Evolutionary conservation across 805 yeast genomes (phyloP).

Genomic region (Diddensiella transvaalensis): DNA sequence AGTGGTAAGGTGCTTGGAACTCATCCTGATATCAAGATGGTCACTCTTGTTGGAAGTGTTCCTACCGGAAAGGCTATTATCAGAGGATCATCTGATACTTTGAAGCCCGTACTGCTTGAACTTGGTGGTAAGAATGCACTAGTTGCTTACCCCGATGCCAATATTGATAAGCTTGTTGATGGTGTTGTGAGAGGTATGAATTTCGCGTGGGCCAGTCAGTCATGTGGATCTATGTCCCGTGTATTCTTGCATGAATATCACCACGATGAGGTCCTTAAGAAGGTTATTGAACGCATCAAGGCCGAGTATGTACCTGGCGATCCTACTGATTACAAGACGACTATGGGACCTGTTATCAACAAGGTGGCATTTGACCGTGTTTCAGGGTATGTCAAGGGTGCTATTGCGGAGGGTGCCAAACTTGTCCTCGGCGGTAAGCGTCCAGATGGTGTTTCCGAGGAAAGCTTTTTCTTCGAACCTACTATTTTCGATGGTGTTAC

Average conservation of each 20-base stretch:
- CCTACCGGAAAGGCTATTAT: slow-evolving; percentile 79
- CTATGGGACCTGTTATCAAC: slow-evolving; percentile 91
- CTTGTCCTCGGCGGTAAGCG: slow-evolving; percentile 75
- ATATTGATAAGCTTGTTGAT: slow-evolving; percentile 69
- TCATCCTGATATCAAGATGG: slow-evolving; percentile 68
- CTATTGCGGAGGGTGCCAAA: slow-evolving; percentile 79
- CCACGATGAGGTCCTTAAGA: slow-evolving; percentile 66
- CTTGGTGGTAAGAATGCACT: slow-evolving; percentile 96
- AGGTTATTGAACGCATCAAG: slow-evolving; percentile 42
- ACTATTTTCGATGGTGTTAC: slow-evolving; percentile 71
- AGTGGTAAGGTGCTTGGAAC: slow-evolving; percentile 66
- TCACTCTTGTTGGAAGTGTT: slow-evolving; percentile 94
- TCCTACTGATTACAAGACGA: slow-evolving; percentile 69
- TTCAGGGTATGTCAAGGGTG: slow-evolving; percentile 67
- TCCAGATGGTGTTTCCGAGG: slow-evolving; percentile 30
- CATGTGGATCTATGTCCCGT: slow-evolving; percentile 93
- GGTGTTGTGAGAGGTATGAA: slow-evolving; percentile 93
- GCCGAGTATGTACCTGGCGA: slow-evolving; percentile 60
- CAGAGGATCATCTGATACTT: slow-evolving; percentile 65
- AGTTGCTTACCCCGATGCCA: slow-evolving; percentile 72
- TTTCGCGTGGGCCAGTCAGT: slow-evolving; percentile 82
- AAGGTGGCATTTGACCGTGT: slow-evolving; percentile 71
- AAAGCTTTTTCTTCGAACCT: slow-evolving; percentile 70
- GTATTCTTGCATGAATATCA: slow-evolving; percentile 79
- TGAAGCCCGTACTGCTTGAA: slow-evolving; percentile 88